A percentile compares a stretch with the other conserved stretches of the same genome.
These are phyloP conservation scores for Ochetophila trinervis DNA, from an alignment of 306 rosid genomes.

Conservation along the genomic window DNA sequence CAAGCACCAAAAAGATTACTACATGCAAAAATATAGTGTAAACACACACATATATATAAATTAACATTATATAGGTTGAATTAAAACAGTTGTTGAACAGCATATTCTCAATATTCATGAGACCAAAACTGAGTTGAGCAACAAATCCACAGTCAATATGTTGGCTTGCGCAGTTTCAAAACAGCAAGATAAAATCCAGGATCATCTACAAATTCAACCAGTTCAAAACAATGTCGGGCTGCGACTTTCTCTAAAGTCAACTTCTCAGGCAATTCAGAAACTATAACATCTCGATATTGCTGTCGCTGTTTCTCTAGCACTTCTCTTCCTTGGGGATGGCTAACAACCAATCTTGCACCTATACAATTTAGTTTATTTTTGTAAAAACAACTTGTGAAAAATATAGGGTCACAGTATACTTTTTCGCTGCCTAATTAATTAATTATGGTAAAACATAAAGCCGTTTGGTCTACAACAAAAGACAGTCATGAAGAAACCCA, in stretches of 20 bases:
- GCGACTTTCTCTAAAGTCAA: slow-evolving; percentile 51
- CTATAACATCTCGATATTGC: slow-evolving; percentile 51
- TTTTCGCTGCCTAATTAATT: not conserved
- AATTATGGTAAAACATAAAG: not conserved
- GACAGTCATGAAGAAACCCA: no score
- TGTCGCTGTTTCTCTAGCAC: slow-evolving; percentile 52
- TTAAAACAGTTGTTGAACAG: no score
- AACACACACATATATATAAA: no score
- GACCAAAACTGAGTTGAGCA: slow-evolving; percentile 1
- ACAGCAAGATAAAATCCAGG: slow-evolving; percentile 66
- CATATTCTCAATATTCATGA: no score
- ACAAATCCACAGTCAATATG: slow-evolving; percentile 1
- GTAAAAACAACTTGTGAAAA: not conserved
- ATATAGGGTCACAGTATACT: not conserved
- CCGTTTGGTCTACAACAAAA: no score
- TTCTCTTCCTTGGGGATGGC: slow-evolving; percentile 83
- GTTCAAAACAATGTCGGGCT: slow-evolving; percentile 51
- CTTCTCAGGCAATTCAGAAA: slow-evolving; percentile 72
- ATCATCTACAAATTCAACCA: slow-evolving; percentile 64
- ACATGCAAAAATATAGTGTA: no score
- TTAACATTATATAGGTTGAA: no score
- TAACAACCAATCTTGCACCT: slow-evolving; percentile 81
- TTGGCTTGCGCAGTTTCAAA: slow-evolving; percentile 39
- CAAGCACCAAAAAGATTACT: no score
- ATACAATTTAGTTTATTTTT: not conserved